Base-by-base conservation (phyloP, 1,284 basidiomycete genomes). In the Cryptococcus maquisensis region DNA sequence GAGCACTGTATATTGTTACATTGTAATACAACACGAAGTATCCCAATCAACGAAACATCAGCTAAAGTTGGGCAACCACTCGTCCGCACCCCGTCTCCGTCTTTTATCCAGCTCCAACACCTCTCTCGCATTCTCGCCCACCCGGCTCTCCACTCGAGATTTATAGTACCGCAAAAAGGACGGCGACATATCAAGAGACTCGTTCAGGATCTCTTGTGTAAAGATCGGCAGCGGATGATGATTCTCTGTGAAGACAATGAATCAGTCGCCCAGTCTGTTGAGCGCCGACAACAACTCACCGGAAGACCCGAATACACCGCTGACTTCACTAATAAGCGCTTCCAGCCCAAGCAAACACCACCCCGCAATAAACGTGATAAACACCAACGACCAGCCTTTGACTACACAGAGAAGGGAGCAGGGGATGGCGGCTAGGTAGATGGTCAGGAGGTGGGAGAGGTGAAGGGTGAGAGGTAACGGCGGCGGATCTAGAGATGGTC, bases 311-410 rank as follows among this genome's bases (percentile, higher is more conserved):
- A 73, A 74, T 1, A 74, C 72, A 9, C 64, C 67, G 3, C 68
- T 70, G 1, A 73, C 71, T 61, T 74, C 72, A 12, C 61, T 54
- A 20, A 70, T 65, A 20, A 74, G 49, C 39, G 71, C 71, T 54
- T 74, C 71, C 3, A 74, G 59, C 20, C 72, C 72, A 15, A 73
- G 49, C 1, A 74, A 49, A 52, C 66, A 71, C 72, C 72, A 73
- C 7, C 68, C 71, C 12, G 71, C 71, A 13, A 74, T 59, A 26
- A 72, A 40, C 1, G 66, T 68, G 15, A 74, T 66, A 3, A 68
- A 40, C 6, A 70, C 59, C 4, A 67, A 46, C 3, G 60, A 46
- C 55, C 63, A 68, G 10, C 66, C 64, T 4, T 57, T 57, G 1
- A 72, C 63, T 3, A 67, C 62, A 38, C 66, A 69, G 16, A 73